Conservation (phyloP, 106 monocot species). For the Allium sativum region DNA sequence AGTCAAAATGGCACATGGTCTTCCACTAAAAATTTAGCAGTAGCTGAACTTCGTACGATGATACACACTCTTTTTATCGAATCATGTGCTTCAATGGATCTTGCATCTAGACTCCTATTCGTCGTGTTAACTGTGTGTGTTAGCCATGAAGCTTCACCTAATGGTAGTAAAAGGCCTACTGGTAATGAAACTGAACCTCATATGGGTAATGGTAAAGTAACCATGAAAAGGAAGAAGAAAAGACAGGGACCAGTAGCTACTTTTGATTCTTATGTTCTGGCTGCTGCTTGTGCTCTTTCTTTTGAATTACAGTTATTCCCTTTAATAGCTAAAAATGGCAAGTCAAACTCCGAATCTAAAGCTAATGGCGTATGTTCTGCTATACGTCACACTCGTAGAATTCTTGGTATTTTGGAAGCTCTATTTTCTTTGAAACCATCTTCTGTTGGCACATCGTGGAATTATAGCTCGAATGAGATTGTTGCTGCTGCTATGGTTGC, state of each 20-base stretch:
- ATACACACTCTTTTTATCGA: slow-evolving; percentile 92
- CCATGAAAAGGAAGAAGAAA: slow-evolving; percentile 26
- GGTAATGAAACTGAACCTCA: slow-evolving; percentile 20
- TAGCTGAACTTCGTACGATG: slow-evolving; percentile 90
- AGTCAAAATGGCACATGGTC: slow-evolving; percentile 38
- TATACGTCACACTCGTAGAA: slow-evolving; percentile 70
- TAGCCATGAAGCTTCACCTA: slow-evolving; percentile 78
- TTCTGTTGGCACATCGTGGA: slow-evolving; percentile 95
- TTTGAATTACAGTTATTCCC: slow-evolving; percentile 96
- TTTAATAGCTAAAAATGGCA: slow-evolving; percentile 54
- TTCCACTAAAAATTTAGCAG: slow-evolving; percentile 68
- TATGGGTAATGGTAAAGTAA: slow-evolving; percentile 35
- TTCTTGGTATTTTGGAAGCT: slow-evolving; percentile 89
- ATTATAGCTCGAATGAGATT: slow-evolving; percentile 96
- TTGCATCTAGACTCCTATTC: slow-evolving; percentile 84
- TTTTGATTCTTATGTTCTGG: slow-evolving; percentile 92
- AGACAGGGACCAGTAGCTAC: slow-evolving; percentile 87
- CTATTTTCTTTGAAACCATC: slow-evolving; percentile 95
- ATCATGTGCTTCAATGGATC: slow-evolving; percentile 89
- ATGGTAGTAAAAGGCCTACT: slow-evolving; percentile 81
- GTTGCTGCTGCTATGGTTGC: slow-evolving; percentile 99
- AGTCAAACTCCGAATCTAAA: slow-evolving; percentile 28
- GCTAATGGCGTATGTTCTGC: slow-evolving; percentile 52
- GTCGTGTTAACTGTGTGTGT: slow-evolving; percentile 90
- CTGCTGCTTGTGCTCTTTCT: slow-evolving; percentile 92